These are phyloP conservation scores for Xylariales sp. DNA, from an alignment of 2,329 filamentous ascomycete species.

Conservation along the genomic window DNA sequence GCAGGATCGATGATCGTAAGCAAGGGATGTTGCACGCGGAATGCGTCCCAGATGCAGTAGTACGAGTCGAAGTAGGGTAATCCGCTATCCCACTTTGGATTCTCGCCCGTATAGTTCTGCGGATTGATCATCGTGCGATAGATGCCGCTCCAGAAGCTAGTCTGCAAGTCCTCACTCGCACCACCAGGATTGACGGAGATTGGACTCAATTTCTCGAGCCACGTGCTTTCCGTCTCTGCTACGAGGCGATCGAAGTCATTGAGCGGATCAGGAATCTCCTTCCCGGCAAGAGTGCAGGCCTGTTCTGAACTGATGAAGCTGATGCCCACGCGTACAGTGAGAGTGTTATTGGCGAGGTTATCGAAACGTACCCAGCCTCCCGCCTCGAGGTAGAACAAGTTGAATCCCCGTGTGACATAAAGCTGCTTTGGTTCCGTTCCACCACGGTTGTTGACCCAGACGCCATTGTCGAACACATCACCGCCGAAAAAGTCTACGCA, in stretches of 20 bases:
- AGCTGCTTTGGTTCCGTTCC: conserved; percentile 33
- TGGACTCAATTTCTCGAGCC: conserved; percentile 52
- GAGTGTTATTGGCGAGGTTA: conserved; percentile 34
- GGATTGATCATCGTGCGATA: conserved; percentile 60
- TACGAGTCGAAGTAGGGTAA: conserved; percentile 61
- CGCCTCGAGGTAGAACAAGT: conserved; percentile 35
- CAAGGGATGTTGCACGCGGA: conserved; percentile 57
- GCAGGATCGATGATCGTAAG: conserved; percentile 59
- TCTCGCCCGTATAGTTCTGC: conserved; percentile 63
- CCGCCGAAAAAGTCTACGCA: conserved; percentile 29
- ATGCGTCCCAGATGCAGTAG: conserved; percentile 58
- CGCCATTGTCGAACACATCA: conserved; percentile 7
- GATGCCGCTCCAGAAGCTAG: conserved; percentile 57
- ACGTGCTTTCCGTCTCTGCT: conserved; percentile 44
- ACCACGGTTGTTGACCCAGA: conserved; percentile 28
- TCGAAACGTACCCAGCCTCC: conserved; percentile 56
- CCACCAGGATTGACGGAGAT: conserved; percentile 45
- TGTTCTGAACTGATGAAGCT: conserved; percentile 59
- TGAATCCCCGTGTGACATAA: conserved; percentile 35
- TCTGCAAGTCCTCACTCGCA: conserved; percentile 47
- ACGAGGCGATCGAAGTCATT: conserved; percentile 52
- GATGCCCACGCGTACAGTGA: conserved; percentile 57
- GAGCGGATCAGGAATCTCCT: conserved; percentile 55
- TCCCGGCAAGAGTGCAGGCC: conserved; percentile 58
- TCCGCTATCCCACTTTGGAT: conserved; percentile 54